Evolutionary conservation across 495 filamentous ascomycete species (phyloP).

Genomic region (Hypoxylon lenormandii): DNA sequence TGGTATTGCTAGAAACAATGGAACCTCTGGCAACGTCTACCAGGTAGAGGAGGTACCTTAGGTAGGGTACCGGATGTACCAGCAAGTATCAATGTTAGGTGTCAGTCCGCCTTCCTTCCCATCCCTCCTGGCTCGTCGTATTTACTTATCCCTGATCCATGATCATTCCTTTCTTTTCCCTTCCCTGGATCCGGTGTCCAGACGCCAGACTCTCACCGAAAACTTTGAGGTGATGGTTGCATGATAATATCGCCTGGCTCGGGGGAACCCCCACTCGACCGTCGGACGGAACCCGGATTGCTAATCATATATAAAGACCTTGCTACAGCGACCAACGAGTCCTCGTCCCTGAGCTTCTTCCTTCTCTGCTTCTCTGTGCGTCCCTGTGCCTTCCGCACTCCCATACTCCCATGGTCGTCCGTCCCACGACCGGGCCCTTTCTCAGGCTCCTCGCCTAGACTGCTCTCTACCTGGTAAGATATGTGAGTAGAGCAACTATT

Average conservation of each 20-base stretch:
- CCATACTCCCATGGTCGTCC: too few species aligned
- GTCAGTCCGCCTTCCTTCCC: not conserved
- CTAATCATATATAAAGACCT: not conserved
- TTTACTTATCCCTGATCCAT: slow-evolving; percentile 42
- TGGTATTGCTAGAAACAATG: slow-evolving; percentile 11
- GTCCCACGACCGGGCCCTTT: not conserved
- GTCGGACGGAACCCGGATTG: slow-evolving; percentile 13
- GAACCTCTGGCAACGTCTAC: not conserved
- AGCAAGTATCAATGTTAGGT: slow-evolving; percentile 16
- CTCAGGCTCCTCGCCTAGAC: too few species aligned
- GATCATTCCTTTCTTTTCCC: slow-evolving; percentile 16
- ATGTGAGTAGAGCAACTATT: too few species aligned
- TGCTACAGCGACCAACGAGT: not conserved
- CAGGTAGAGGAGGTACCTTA: too few species aligned
- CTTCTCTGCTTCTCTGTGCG: not conserved
- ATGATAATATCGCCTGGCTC: slow-evolving; percentile 24
- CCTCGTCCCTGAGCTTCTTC: not conserved
- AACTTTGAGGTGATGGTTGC: slow-evolving; percentile 28
- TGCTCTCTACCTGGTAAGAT: too few species aligned
- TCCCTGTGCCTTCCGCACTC: not conserved
- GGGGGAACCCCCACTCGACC: slow-evolving; percentile 34
- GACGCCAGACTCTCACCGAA: slow-evolving; percentile 44
- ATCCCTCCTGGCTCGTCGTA: slow-evolving; percentile 24
- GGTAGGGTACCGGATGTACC: slow-evolving; percentile 30
- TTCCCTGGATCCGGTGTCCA: slow-evolving; percentile 15